phyloP scores from a whole-genome alignment of 768 basidiomycete species.

The Hypsizygus marmoreus region DNA sequence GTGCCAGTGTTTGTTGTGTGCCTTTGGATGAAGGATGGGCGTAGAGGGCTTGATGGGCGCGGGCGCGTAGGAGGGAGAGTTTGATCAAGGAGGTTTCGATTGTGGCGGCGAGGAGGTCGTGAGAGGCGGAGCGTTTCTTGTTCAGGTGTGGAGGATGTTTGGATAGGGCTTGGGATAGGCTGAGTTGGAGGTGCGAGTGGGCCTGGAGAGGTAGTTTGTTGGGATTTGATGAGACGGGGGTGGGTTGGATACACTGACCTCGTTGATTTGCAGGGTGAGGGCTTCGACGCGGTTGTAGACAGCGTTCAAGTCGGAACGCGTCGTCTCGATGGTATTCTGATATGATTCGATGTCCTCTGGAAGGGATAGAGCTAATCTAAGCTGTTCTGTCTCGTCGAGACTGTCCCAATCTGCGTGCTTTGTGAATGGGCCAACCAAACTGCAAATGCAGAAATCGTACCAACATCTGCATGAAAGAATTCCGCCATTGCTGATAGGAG shows the following conservation, averaged over 20 bases:
- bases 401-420: conserved; percentile 8
- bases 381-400: conserved; percentile 10
- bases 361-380: conserved; percentile 3
- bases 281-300: conserved; percentile 9
- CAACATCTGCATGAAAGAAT: conserved; percentile 23
- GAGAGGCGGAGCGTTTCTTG: conserved; percentile 31
- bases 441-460: background rate
- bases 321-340: conserved; percentile 5
- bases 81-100: conserved; percentile 52
- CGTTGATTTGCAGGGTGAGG: conserved; percentile 5
- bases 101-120: conserved; percentile 43
- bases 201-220: conserved; percentile 21
- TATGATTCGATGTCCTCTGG: conserved; percentile 8
- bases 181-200: conserved; percentile 31
- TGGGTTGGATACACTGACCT: conserved; percentile 11
- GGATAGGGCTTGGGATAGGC: conserved; percentile 27
- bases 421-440: background rate
- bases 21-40: conserved; percentile 25
- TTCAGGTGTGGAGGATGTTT: conserved; percentile 29
- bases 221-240: background rate
- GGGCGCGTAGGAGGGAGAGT: conserved; percentile 45
- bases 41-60: conserved; percentile 41
- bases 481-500: conserved; percentile 19
- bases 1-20: conserved; percentile 26
- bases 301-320: conserved; percentile 5